Evolutionary conservation across 2,329 filamentous ascomycete species (phyloP).

Genomic region (Fonsecaea pugnacius): DNA sequence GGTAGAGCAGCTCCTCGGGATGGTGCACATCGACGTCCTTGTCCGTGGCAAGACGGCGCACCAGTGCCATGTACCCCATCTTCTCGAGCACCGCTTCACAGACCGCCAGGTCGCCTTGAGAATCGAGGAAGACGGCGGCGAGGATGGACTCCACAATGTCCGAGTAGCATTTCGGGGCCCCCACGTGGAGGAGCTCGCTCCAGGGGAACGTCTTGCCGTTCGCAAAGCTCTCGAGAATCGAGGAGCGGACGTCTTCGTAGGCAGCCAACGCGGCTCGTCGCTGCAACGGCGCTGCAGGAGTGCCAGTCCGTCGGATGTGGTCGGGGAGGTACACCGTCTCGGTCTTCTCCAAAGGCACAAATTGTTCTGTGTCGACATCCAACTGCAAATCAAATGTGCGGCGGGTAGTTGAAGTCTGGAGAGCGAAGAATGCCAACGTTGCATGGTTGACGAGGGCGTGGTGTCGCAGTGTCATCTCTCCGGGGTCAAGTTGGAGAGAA

Average conservation of each 20-base stretch:
- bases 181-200: slow-evolving; percentile 68
- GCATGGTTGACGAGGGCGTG: slow-evolving; percentile 78
- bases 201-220: slow-evolving; percentile 70
- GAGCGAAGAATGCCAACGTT: slow-evolving; percentile 72
- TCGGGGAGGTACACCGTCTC: slow-evolving; percentile 28
- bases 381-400: slow-evolving; percentile 22
- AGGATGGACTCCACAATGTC: slow-evolving; percentile 81
- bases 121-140: slow-evolving; percentile 84
- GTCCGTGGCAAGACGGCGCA: slow-evolving; percentile 33
- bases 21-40: slow-evolving; percentile 22
- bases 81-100: slow-evolving; percentile 66
- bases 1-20: slow-evolving; percentile 17
- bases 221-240: slow-evolving; percentile 58
- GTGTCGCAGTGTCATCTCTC: slow-evolving; percentile 74
- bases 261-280: slow-evolving; percentile 21
- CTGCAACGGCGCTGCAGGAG: background rate
- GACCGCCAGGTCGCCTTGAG: slow-evolving; percentile 59
- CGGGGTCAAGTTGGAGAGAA: slow-evolving; percentile 51
- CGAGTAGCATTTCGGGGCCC: slow-evolving; percentile 76
- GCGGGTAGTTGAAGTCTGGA: slow-evolving; percentile 13
- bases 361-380: slow-evolving; percentile 40
- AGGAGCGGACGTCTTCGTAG: slow-evolving; percentile 55
- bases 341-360: slow-evolving; percentile 37
- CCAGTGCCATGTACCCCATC: slow-evolving; percentile 60
- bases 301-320: slow-evolving; percentile 26